A percentile compares a stretch with the other conserved stretches of the same genome.
phyloP scores from a whole-genome alignment of 257 asterid genomes.

The Solanum ossicruentum region DNA sequence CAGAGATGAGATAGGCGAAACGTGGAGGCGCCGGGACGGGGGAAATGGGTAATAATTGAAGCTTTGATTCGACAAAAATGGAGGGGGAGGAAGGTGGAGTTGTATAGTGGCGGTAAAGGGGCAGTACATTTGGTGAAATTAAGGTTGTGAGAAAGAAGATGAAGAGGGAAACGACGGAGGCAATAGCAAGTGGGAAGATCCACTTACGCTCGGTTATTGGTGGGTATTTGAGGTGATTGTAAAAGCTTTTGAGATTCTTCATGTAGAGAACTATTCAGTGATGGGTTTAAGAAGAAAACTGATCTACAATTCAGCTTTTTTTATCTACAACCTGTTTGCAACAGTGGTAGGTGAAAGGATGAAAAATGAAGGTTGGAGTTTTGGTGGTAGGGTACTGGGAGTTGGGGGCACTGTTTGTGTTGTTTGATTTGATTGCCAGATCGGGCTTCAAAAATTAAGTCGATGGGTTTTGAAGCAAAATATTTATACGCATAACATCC shows the following conservation, averaged over 20 bases:
- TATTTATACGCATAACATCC: too few relatives aligned
- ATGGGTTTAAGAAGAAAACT: neutral
- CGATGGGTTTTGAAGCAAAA: too few relatives aligned
- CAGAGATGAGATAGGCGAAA: constrained; percentile 69
- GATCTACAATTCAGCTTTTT: neutral
- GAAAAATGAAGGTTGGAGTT: neutral
- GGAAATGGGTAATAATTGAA: constrained; percentile 39
- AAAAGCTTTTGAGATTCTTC: constrained; percentile 77
- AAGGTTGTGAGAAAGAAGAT: constrained; percentile 54
- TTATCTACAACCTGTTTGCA: neutral
- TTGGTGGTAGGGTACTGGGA: neutral
- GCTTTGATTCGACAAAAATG: constrained; percentile 65
- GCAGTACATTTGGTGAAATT: constrained; percentile 63
- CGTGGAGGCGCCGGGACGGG: constrained; percentile 49
- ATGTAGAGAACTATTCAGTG: neutral
- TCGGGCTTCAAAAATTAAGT: too few relatives aligned
- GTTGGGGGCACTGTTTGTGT: neutral
- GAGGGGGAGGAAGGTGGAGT: constrained; percentile 25
- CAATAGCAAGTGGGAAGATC: constrained; percentile 71
- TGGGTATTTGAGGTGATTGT: constrained; percentile 49
- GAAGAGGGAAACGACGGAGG: constrained; percentile 42
- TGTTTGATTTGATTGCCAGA: neutral
- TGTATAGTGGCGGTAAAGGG: constrained; percentile 45
- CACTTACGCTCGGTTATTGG: constrained; percentile 57
- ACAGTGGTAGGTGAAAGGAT: neutral